Evolutionary conservation across 345 rosid genomes (phyloP), one percentile per base, ranked within the genome.

Genomic region (Melastoma malabathricum): DNA sequence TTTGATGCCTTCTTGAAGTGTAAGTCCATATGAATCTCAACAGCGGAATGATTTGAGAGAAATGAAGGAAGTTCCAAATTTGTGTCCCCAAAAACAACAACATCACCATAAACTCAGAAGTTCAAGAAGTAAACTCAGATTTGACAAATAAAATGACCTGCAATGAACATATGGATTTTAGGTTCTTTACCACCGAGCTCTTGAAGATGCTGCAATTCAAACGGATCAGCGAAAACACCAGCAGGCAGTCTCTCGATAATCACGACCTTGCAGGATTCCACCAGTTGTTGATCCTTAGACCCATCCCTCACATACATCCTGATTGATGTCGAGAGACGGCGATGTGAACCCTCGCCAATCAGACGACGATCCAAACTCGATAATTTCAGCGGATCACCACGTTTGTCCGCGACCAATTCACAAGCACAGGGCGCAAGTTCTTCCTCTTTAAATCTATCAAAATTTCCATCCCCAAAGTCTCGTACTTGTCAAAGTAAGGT

Each of bases 331-430:
- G 70, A 65, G 5, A 90, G 72, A 61, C 51, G 79, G 15, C 96
- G 89, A 70, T 87, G 98, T 56, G 93, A 84, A 52, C 96, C 98
- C 69, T 92, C 96, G 43, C 96, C 96, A 4, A 65, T 62, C 55
- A 87, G 63, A 55, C 49, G 44, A 59, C 68, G 82, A 23, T 68
- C 15, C n/a, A 68, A 54, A 61, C 73, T 52, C 43, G 76, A 67
- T 19, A 67, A 57, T 47, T 44, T 59, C 19, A 64, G 50, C 47
- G 43, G 53, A 54, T 19, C 25, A 50, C 51, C 50, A 39, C 13
- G 43, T 51, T 70, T 59, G 47, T 59, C 55, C 8, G 63, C 66
- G 46, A 51, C 61, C 49, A 38, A 25, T 50, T 73, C 43, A 29
- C 77, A 70, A 23, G 69, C 54, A 59, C 68, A 44, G 44, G 29